Evolutionary conservation across 805 yeast species (phyloP).

Genomic region (Hanseniaspora lindneri): DNA sequence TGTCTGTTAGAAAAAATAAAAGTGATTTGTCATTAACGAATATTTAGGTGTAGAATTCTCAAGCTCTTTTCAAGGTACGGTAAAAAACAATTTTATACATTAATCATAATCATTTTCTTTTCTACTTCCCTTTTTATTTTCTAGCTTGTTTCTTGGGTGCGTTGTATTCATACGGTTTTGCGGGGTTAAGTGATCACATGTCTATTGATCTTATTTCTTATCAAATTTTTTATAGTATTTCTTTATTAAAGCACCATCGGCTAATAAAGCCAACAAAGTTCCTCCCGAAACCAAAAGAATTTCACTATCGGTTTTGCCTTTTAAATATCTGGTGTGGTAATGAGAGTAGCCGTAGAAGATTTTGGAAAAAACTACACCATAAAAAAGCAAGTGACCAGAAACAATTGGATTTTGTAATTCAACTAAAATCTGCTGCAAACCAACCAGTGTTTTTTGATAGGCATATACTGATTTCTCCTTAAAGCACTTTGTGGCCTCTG

Average conservation of each 20-base stretch:
- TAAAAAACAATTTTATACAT: too few species aligned
- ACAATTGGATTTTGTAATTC: constrained; percentile 57
- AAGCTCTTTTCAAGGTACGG: too few species aligned
- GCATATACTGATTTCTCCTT: constrained; percentile 1
- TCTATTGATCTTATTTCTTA: constrained; percentile 31
- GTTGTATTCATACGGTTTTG: too few species aligned
- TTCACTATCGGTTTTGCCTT: constrained; percentile 34
- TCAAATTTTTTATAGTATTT: constrained; percentile 46
- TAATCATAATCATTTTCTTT: too few species aligned
- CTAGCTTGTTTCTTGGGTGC: too few species aligned
- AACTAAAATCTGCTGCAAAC: constrained; percentile 9
- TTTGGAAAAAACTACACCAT: constrained; percentile 38
- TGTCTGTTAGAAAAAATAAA: too few species aligned
- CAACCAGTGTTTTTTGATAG: constrained; percentile 13
- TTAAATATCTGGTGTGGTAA: constrained; percentile 40
- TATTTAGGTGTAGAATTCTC: too few species aligned
- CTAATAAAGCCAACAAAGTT: constrained; percentile 41
- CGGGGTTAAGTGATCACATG: too few species aligned
- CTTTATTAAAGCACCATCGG: constrained; percentile 44
- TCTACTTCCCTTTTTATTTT: too few species aligned
- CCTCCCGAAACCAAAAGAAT: constrained; percentile 43
- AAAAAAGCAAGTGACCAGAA: constrained; percentile 40
- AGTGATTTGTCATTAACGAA: too few species aligned
- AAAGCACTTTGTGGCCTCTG: not conserved
- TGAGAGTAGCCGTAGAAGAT: constrained; percentile 38